Evolutionary conservation across 139 green algal species (phyloP).

Genomic region (Nannochloris sp.): DNA sequence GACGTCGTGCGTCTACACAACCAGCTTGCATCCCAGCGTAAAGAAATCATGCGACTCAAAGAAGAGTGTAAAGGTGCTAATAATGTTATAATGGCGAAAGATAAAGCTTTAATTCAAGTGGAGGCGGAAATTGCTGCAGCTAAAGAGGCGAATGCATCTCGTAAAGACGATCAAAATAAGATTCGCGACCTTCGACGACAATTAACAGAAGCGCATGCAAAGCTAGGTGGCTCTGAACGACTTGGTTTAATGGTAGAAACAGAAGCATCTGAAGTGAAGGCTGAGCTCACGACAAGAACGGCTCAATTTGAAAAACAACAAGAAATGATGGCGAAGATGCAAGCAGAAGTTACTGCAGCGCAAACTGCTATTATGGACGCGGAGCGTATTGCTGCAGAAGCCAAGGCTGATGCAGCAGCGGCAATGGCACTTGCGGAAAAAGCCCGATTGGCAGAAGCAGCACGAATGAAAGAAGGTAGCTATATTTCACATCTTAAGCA

Average conservation of each 20-base stretch:
- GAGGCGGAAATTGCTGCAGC: slow-evolving; percentile 8
- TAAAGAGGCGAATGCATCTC: background rate
- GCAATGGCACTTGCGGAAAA: background rate
- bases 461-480: background rate
- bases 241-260: slow-evolving; percentile 6
- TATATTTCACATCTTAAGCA: background rate
- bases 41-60: slow-evolving; percentile 7
- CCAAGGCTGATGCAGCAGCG: background rate
- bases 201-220: slow-evolving; percentile 14
- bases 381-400: background rate
- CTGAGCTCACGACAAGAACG: background rate
- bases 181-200: slow-evolving; percentile 23
- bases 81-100: slow-evolving; percentile 18
- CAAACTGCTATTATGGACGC: background rate
- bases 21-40: background rate
- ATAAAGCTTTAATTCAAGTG: slow-evolving; percentile 21
- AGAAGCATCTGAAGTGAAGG: background rate
- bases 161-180: slow-evolving; percentile 19
- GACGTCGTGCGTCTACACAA: background rate
- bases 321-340: background rate
- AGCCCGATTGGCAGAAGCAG: background rate
- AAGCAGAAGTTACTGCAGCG: background rate
- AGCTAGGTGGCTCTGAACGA: background rate
- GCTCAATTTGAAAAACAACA: background rate
- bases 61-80: slow-evolving; percentile 25